Conservation (phyloP, 352 stramenopile genomes). For the Globisporangium nunn region DNA sequence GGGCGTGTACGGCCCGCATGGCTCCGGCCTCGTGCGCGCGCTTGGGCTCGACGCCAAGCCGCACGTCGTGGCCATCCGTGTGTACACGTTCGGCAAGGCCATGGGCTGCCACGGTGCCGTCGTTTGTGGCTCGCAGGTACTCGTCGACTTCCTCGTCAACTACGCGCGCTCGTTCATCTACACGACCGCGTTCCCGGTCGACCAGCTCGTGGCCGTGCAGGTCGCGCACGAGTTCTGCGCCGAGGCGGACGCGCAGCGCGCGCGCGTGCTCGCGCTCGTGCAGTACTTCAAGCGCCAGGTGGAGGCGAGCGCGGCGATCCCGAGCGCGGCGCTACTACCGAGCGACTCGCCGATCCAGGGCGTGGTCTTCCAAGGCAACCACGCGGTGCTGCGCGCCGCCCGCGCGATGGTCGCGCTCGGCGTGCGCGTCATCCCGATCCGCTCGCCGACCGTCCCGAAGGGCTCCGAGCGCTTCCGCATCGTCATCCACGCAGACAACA, state of each 20-base stretch:
- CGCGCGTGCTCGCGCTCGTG: conserved; percentile 50
- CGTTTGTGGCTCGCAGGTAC: conserved; percentile 83
- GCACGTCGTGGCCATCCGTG: conserved; percentile 68
- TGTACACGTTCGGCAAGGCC: conserved; percentile 97
- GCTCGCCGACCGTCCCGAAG: conserved; percentile 92
- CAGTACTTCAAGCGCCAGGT: conserved; percentile 76
- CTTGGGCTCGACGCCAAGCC: conserved; percentile 75
- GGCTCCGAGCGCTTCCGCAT: conserved; percentile 94
- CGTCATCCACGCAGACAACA: conserved; percentile 95
- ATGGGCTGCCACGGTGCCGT: conserved; percentile 94
- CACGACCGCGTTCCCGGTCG: conserved; percentile 90
- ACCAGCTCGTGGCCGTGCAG: conserved; percentile 88
- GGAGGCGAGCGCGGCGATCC: conserved; percentile 25
- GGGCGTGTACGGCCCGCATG: conserved; percentile 83
- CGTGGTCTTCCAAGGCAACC: conserved; percentile 90
- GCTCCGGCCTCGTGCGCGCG: conserved; percentile 58
- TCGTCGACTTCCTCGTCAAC: conserved; percentile 95
- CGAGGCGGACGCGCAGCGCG: conserved; percentile 24
- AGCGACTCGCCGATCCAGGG: conserved; percentile 92
- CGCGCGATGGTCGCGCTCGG: conserved; percentile 43
- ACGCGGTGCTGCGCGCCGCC: conserved; percentile 77
- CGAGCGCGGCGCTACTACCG: conserved; percentile 33
- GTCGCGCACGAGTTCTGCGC: conserved; percentile 88
- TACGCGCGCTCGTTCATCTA: conserved; percentile 98
- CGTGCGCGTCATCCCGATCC: conserved; percentile 93